phyloP scores from a whole-genome alignment of 2,329 filamentous ascomycete genomes.

The Aspergillus clavatus region DNA sequence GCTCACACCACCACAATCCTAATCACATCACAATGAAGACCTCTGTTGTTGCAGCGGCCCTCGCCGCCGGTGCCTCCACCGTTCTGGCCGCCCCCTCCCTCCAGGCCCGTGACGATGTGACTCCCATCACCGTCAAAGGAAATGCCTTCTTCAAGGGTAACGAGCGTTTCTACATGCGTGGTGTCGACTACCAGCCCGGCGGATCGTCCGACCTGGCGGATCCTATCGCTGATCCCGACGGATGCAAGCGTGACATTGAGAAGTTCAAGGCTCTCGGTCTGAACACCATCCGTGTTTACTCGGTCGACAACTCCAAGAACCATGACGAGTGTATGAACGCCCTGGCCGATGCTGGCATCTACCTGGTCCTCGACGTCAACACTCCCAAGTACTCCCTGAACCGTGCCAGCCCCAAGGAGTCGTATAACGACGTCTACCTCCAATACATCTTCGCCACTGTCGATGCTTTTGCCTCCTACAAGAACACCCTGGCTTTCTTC shows the following conservation, averaged over 20 bases:
- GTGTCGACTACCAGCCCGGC: conserved; percentile 61
- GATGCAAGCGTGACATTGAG: conserved; percentile 73
- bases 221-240: conserved; percentile 65
- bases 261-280: conserved; percentile 81
- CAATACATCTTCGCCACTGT: conserved; percentile 84
- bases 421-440: conserved; percentile 84
- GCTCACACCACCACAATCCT: conserved; percentile 3
- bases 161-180: conserved; percentile 51
- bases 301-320: conserved; percentile 75
- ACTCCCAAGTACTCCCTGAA: conserved; percentile 86
- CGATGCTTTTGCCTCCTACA: conserved; percentile 74
- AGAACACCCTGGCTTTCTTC: conserved; percentile 84
- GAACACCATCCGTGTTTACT: conserved; percentile 91
- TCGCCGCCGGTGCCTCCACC: conserved; percentile 44
- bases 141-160: conserved; percentile 63
- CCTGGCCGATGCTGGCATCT: conserved; percentile 80
- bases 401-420: conserved; percentile 64
- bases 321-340: conserved; percentile 83
- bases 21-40: conserved; percentile 50
- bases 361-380: conserved; percentile 88
- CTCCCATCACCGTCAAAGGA: conserved; percentile 58
- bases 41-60: conserved; percentile 43
- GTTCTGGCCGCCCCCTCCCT: conserved; percentile 42
- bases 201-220: conserved; percentile 62
- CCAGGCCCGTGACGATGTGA: conserved; percentile 44